A percentile compares a stretch with the other conserved stretches of the same genome.
Conservation (phyloP, 2,329 filamentous ascomycete genomes). For the Colletotrichum trifolii region DNA sequence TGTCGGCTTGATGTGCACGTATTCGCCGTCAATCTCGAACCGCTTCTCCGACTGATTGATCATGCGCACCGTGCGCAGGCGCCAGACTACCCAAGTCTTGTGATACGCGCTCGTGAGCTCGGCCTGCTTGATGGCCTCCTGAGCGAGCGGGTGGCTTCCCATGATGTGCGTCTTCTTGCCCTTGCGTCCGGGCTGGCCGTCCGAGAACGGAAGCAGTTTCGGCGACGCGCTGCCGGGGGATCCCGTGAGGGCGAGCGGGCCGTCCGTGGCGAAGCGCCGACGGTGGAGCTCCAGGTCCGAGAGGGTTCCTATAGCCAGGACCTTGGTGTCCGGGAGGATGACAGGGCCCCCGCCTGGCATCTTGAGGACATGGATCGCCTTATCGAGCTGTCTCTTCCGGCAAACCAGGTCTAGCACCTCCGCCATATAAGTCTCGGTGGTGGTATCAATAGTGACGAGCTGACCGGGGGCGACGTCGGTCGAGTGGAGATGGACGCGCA, state of each 20-base stretch:
- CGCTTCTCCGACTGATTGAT: conserved; percentile 80
- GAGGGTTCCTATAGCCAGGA: conserved; percentile 81
- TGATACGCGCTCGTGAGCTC: conserved; percentile 69
- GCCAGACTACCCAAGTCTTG: conserved; percentile 83
- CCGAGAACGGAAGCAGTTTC: conserved; percentile 67
- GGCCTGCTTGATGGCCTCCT: conserved; percentile 69
- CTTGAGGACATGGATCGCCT: conserved; percentile 82
- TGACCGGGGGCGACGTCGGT: conserved; percentile 78
- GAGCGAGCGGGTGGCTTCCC: conserved; percentile 74
- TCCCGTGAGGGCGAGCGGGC: conserved; percentile 73
- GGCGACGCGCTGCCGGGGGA: conserved; percentile 78
- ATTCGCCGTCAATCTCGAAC: conserved; percentile 85
- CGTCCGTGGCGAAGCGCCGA: conserved; percentile 80
- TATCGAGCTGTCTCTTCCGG: conserved; percentile 81
- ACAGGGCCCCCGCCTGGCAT: conserved; percentile 79
- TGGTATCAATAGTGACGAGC: conserved; percentile 79
- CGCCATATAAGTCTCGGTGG: conserved; percentile 84
- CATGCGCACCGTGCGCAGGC: conserved; percentile 85
- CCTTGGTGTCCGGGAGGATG: conserved; percentile 80
- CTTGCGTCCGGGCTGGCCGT: conserved; percentile 55
- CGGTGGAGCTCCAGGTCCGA: conserved; percentile 81
- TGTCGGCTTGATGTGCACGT: conserved; percentile 84
- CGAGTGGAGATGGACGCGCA: conserved; percentile 78
- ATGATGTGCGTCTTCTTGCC: conserved; percentile 63
- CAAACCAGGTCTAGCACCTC: conserved; percentile 85